phyloP scores from a whole-genome alignment of 305 asterid species.

The Stenogyne calaminthoides region DNA sequence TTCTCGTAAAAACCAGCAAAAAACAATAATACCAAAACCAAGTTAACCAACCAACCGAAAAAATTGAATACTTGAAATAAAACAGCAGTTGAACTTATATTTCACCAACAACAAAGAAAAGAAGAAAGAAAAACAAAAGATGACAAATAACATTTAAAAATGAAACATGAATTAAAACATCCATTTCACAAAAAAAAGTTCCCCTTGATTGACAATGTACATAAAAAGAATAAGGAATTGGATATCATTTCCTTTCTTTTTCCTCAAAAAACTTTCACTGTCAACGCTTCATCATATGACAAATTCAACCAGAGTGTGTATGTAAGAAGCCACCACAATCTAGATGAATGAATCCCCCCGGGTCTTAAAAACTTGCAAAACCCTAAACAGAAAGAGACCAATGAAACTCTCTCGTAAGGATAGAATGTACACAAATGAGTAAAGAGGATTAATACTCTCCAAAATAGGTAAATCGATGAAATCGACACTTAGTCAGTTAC shows the following conservation, averaged over 20 bases:
- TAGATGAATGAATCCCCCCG: neutral
- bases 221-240: conserved; percentile 2
- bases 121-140: no score
- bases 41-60: no score
- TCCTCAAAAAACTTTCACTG: neutral
- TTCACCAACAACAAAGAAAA: no score
- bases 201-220: neutral
- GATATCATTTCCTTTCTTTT: neutral
- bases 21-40: no score
- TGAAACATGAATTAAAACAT: neutral
- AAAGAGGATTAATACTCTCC: conserved; percentile 28
- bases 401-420: conserved; percentile 25
- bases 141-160: neutral
- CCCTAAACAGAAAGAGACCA: neutral
- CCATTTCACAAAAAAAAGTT: neutral
- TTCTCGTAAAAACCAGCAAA: no score
- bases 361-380: neutral
- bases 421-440: conserved; percentile 42
- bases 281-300: neutral
- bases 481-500: conserved; percentile 17
- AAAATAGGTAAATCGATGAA: neutral
- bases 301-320: neutral
- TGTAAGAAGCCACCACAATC: neutral
- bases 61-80: neutral
- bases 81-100: neutral